phyloP scores from a whole-genome alignment of 805 yeast genomes.

The Candida ipomoeae region DNA sequence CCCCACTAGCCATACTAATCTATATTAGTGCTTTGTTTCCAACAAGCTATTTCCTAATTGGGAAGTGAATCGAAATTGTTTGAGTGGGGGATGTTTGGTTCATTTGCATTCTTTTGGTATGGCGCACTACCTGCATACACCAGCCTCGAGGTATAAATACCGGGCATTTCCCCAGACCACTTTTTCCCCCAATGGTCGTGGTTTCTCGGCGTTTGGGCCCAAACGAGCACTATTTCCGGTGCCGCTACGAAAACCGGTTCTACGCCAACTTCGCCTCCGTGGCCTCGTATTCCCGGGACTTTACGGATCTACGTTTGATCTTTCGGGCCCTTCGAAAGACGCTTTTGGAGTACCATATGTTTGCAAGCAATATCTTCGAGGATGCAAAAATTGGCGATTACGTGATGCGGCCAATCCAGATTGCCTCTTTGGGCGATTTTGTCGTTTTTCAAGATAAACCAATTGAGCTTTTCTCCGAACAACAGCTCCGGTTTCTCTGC shows the following conservation, averaged over 20 bases:
- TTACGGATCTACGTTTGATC: slow-evolving; percentile 17
- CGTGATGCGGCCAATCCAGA: slow-evolving; percentile 23
- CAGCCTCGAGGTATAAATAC: not conserved
- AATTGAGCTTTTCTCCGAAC: slow-evolving; percentile 24
- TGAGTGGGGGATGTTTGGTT: no score
- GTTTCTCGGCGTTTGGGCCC: slow-evolving; percentile 24
- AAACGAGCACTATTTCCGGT: slow-evolving; percentile 33
- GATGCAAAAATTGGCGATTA: slow-evolving; percentile 11
- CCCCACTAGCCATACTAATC: no score
- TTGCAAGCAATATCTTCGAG: slow-evolving; percentile 28
- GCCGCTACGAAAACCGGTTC: slow-evolving; percentile 26
- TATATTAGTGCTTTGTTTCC: no score
- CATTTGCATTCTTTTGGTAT: no score
- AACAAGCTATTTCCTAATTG: no score
- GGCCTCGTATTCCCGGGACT: slow-evolving; percentile 25
- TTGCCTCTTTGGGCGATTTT: slow-evolving; percentile 24
- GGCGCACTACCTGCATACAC: not conserved
- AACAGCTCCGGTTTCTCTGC: slow-evolving; percentile 22
- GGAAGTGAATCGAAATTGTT: no score
- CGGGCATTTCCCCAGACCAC: not conserved
- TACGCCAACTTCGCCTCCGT: slow-evolving; percentile 34
- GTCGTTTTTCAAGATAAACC: slow-evolving; percentile 15
- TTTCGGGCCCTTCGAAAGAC: slow-evolving; percentile 28
- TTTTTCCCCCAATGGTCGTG: not conserved
- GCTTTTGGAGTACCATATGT: slow-evolving; percentile 32